Conservation (phyloP, 352 stramenopile species). For the Phytophthora quininea region DNA sequence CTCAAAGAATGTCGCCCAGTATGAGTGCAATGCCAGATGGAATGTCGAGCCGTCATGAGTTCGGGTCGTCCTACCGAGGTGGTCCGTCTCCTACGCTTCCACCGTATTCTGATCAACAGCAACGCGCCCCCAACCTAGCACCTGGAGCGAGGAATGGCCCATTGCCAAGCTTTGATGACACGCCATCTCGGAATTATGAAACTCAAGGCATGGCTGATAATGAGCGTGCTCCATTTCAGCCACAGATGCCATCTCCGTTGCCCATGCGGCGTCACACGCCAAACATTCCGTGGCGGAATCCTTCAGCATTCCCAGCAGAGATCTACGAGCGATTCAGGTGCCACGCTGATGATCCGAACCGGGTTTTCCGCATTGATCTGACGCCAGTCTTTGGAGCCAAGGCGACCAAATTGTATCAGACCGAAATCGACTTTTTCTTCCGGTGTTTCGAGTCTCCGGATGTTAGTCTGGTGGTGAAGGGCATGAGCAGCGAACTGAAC, state of each 20-base stretch:
- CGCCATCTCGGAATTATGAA: constrained; percentile 19
- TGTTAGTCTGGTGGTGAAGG: constrained; percentile 79
- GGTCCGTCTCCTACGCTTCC: constrained; percentile 9
- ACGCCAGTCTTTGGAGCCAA: constrained; percentile 61
- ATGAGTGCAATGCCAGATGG: constrained; percentile 20
- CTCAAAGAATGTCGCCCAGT: constrained; percentile 20
- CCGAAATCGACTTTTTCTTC: constrained; percentile 74
- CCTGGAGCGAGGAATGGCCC: constrained; percentile 20
- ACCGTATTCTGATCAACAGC: constrained; percentile 18
- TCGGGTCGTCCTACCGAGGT: constrained; percentile 26
- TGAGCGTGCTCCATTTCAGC: constrained; percentile 6
- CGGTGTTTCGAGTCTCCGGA: constrained; percentile 80
- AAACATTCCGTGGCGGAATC: constrained; percentile 63
- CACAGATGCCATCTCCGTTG: constrained; percentile 25
- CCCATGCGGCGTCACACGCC: constrained; percentile 34
- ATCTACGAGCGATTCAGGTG: constrained; percentile 66
- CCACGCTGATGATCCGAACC: constrained; percentile 59
- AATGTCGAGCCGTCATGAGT: constrained; percentile 21
- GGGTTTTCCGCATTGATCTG: constrained; percentile 71
- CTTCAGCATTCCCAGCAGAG: constrained; percentile 49
- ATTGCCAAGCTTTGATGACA: constrained; percentile 13
- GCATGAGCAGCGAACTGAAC: constrained; percentile 80
- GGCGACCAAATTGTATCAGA: constrained; percentile 52
- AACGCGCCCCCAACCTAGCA: constrained; percentile 14
- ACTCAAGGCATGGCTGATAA: constrained; percentile 15